Conservation (phyloP, 495 filamentous ascomycete species). For the Penicillium steckii region DNA sequence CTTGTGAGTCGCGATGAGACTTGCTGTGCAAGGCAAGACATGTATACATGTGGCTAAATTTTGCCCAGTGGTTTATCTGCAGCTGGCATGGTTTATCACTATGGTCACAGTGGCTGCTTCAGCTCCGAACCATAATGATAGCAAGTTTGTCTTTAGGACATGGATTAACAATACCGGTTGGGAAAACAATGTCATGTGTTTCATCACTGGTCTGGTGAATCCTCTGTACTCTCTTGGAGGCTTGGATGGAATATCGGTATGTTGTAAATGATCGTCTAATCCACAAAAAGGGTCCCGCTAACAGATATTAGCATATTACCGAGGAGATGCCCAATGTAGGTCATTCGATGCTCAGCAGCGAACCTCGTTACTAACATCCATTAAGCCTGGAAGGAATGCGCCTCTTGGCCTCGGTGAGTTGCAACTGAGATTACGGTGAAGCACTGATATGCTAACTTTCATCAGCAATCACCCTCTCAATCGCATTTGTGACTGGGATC, state of each 20-base stretch:
- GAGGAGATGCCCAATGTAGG: conserved; percentile 70
- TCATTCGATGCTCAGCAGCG: conserved; percentile 21
- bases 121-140: conserved; percentile 51
- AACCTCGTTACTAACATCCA: background rate
- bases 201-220: conserved; percentile 73
- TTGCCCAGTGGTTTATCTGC: conserved; percentile 54
- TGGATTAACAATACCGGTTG: conserved; percentile 69
- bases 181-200: conserved; percentile 66
- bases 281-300: background rate
- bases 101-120: conserved; percentile 67
- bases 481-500: conserved; percentile 45
- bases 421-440: background rate
- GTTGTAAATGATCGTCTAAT: background rate
- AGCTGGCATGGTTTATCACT: conserved; percentile 63
- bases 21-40: background rate
- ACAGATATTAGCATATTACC: conserved; percentile 58
- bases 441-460: conserved; percentile 14
- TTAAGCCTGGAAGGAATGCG: conserved; percentile 30
- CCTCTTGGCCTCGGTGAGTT: conserved; percentile 31
- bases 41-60: background rate
- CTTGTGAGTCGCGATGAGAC: conserved; percentile 17
- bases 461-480: conserved; percentile 38
- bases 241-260: conserved; percentile 51
- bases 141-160: conserved; percentile 60
- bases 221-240: conserved; percentile 76